These are phyloP conservation scores for Cicer chorassanicum DNA, from an alignment of 306 rosid genomes.

Conservation along the genomic window DNA sequence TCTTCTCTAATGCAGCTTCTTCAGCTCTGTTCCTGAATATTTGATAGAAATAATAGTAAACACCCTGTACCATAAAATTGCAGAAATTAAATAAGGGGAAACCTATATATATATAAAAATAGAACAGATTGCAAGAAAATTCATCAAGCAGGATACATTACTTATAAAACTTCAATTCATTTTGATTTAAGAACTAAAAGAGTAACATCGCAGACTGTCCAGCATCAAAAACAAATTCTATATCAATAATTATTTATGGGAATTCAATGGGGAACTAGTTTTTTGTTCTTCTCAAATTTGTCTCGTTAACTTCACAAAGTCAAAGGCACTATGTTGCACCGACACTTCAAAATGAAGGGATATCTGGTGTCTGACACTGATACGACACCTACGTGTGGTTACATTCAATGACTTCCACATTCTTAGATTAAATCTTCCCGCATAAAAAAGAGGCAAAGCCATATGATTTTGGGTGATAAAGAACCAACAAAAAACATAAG, in stretches of 20 bases:
- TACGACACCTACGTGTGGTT: too few species aligned
- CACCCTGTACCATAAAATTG: constrained; percentile 86
- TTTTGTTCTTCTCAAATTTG: background rate
- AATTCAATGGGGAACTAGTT: background rate
- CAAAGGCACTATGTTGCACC: background rate
- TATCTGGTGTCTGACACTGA: too few species aligned
- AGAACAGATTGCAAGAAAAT: constrained; percentile 1
- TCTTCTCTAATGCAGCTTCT: constrained; percentile 62
- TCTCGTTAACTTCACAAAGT: background rate
- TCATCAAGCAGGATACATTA: constrained; percentile 32
- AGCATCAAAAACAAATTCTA: constrained; percentile 34
- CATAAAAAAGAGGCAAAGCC: too few species aligned
- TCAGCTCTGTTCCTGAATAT: constrained; percentile 95
- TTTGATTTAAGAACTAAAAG: constrained; percentile 17
- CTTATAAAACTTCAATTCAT: constrained; percentile 13
- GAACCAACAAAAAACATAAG: too few species aligned
- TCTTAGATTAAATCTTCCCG: too few species aligned
- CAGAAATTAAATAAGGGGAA: constrained; percentile 56
- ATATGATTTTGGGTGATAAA: too few species aligned
- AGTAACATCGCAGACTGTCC: constrained; percentile 3
- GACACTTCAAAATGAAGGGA: too few species aligned
- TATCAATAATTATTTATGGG: constrained; percentile 7
- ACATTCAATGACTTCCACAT: too few species aligned
- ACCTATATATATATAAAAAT: constrained; percentile 43
- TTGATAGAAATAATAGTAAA: constrained; percentile 99